These are phyloP conservation scores for Vigna angularis DNA, from an alignment of 306 rosid genomes.

Conservation along the genomic window DNA sequence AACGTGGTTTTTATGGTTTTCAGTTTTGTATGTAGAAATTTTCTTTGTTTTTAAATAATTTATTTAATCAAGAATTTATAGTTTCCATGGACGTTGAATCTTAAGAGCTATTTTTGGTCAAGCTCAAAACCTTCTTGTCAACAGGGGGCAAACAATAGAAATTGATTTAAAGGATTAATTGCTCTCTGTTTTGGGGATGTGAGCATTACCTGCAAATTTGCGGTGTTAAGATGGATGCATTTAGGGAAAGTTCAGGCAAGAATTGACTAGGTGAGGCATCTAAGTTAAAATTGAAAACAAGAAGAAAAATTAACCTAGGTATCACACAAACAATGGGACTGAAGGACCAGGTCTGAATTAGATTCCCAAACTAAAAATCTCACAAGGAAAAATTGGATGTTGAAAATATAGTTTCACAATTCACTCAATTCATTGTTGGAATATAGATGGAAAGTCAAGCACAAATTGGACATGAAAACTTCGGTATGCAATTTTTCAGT, in stretches of 20 bases:
- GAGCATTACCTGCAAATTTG: constrained; percentile 27
- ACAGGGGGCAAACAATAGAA: constrained; percentile 12
- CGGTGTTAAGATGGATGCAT: neutral
- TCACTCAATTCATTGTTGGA: neutral
- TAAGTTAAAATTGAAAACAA: neutral
- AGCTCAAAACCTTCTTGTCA: constrained; percentile 24
- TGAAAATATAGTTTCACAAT: neutral
- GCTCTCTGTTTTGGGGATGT: constrained; percentile 1
- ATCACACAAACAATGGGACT: neutral
- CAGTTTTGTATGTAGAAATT: neutral
- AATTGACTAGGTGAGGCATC: neutral
- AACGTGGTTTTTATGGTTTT: constrained; percentile 17
- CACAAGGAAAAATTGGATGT: neutral
- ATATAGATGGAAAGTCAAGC: constrained; percentile 22
- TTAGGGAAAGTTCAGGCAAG: neutral
- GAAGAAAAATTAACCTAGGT: neutral
- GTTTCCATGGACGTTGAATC: constrained; percentile 7
- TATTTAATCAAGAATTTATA: neutral
- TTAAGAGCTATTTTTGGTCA: constrained; percentile 24
- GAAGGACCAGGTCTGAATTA: neutral
- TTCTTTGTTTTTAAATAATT: neutral
- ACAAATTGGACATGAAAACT: constrained; percentile 31
- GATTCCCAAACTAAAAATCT: neutral
- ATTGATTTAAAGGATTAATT: constrained; percentile 29
- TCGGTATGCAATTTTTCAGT: constrained; percentile 30